Base-by-base conservation (phyloP, 1,139 yeast species). In the Candida glucosophila region DNA sequence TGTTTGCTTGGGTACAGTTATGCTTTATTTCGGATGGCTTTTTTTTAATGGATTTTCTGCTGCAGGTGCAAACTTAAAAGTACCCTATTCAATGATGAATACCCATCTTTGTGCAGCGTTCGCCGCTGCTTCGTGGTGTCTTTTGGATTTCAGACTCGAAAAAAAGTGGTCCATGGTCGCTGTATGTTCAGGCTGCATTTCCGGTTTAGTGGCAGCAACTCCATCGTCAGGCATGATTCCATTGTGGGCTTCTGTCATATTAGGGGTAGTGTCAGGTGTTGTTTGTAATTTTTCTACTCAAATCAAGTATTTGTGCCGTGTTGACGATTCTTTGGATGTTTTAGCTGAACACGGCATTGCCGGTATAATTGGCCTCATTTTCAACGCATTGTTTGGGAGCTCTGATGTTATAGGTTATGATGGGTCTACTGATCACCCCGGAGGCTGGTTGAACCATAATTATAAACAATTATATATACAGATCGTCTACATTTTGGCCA, bases 311-410 rank as follows among this genome's bases (percentile, higher is more conserved):
- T 55, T 83, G 34, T 60, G 80, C 29, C 70, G 69, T 33, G 90
- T 86, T 31, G 97, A 90, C 52, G 98, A 90, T 55, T 78, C 96
- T 3, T 66, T 90, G 44, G 97, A 90, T 77, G 79, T 88, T 26
- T 70, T 90, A 51, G 97, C 97, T 13, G 97, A 88, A 73, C 98
- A 90, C 78, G 97, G 95, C 29, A 69, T 90, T 44, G 97, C 97
- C 0, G 98, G 98, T 19, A 67, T 86, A 26, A 69, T 90, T 26
- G 97, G 98, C 0, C 67, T 88, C 23, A 33, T 90, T 9, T 86
- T 85, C 59, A 88, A 88, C 49, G 96, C 86, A 0, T 48, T 90
- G 4, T 86, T 90, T 47, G 96, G 85, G 9, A 83, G 88, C 6
- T 71, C 81, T 32, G 79, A 85, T 51, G 93, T 90, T 28, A 72